A percentile compares a stretch with the other conserved stretches of the same genome.
Evolutionary conservation across 345 rosid genomes (phyloP).

Genomic region (Gossypium sturtianum): DNA sequence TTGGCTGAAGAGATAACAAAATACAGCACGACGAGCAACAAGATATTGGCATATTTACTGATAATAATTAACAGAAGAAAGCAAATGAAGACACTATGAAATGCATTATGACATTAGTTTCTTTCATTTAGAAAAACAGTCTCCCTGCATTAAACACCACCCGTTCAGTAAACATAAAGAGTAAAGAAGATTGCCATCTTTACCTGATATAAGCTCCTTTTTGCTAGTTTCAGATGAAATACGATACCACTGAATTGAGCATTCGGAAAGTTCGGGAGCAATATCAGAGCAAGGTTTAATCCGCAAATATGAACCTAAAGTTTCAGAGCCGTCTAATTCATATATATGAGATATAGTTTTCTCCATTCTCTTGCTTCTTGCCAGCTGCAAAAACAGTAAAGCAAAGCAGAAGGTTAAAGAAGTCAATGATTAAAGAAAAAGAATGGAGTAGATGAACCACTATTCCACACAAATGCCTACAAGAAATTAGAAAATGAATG

Average conservation of each 20-base stretch:
- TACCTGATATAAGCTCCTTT: conserved; percentile 86
- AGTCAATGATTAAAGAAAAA: not conserved
- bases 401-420: conserved; percentile 12
- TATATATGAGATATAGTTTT: conserved; percentile 42
- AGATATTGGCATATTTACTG: not conserved
- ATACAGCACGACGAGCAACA: not conserved
- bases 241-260: conserved; percentile 85
- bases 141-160: not conserved
- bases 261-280: conserved; percentile 67
- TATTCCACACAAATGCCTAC: not conserved
- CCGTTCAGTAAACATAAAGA: not conserved
- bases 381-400: conserved; percentile 41
- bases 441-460: not conserved
- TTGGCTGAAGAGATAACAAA: not conserved
- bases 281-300: conserved; percentile 58
- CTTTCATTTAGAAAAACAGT: not conserved
- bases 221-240: conserved; percentile 64
- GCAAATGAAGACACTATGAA: not conserved
- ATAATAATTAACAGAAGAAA: not conserved
- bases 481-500: not conserved
- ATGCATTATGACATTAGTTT: not conserved
- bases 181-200: not conserved
- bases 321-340: conserved; percentile 83
- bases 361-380: conserved; percentile 54
- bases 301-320: conserved; percentile 71